phyloP scores from a whole-genome alignment of 2,329 filamentous ascomycete species.

The Tolypocladium tropicale region DNA sequence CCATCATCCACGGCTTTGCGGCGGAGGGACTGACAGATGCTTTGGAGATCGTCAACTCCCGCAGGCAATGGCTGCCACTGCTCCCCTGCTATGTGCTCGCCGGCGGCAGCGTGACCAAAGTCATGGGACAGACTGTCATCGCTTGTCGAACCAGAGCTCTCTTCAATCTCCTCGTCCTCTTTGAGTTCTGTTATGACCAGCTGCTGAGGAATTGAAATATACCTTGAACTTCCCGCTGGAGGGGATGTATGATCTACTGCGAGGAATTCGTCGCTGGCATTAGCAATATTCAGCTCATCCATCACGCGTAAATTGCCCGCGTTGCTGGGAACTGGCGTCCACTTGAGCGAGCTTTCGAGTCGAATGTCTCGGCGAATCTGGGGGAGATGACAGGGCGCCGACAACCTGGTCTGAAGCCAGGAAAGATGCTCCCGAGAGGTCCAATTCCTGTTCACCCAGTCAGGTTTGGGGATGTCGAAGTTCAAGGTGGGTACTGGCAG shows the following conservation, averaged over 20 bases:
- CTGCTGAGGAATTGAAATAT: background rate
- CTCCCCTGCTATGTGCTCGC: background rate
- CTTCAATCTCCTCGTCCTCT: constrained; percentile 14
- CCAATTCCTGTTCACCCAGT: constrained; percentile 11
- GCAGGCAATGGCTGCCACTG: background rate
- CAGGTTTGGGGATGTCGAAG: constrained; percentile 12
- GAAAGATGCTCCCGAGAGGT: constrained; percentile 13
- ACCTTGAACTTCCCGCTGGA: constrained; percentile 9
- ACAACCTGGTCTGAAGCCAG: constrained; percentile 10
- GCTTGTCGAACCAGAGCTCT: too few relatives aligned
- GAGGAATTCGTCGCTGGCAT: constrained; percentile 6
- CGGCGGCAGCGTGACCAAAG: background rate
- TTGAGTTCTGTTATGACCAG: constrained; percentile 6
- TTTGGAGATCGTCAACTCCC: background rate
- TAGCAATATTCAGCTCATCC: constrained; percentile 7
- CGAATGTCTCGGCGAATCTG: background rate
- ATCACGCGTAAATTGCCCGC: constrained; percentile 1
- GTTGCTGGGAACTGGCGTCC: constrained; percentile 10
- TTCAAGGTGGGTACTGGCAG: constrained; percentile 17
- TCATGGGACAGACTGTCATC: background rate
- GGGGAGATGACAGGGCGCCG: constrained; percentile 2
- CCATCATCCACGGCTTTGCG: background rate
- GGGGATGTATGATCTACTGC: background rate
- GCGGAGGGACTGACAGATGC: background rate
- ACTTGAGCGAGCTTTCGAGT: constrained; percentile 12